These are phyloP conservation scores for Cordyceps javanica DNA, from an alignment of 2,329 filamentous ascomycete species.

Conservation along the genomic window DNA sequence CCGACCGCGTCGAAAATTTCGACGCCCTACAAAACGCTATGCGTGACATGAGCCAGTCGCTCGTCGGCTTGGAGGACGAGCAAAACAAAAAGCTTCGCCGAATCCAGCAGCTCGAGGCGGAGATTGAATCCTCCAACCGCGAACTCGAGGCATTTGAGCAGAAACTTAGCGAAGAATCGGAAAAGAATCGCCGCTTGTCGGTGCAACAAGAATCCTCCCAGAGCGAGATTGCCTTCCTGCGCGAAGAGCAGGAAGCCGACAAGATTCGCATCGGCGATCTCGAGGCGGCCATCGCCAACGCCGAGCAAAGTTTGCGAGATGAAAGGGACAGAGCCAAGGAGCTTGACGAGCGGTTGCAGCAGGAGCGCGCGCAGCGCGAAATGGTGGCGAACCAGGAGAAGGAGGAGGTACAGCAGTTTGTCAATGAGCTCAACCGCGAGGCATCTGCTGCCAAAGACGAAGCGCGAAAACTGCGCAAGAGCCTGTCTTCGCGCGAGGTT, in stretches of 20 bases:
- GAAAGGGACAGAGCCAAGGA: constrained; percentile 73
- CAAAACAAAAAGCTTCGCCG: constrained; percentile 70
- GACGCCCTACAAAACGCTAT: constrained; percentile 89
- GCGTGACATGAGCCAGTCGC: constrained; percentile 80
- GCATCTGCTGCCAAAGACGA: constrained; percentile 80
- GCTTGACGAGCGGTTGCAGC: constrained; percentile 66
- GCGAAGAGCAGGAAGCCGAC: constrained; percentile 93
- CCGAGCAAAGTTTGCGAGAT: constrained; percentile 74
- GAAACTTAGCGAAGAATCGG: constrained; percentile 75
- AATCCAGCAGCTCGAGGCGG: constrained; percentile 76
- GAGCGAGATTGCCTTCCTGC: constrained; percentile 86
- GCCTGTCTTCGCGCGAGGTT: constrained; percentile 73
- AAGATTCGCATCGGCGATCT: constrained; percentile 97
- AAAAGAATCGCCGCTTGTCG: constrained; percentile 79
- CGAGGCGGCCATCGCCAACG: constrained; percentile 72
- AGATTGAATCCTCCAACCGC: constrained; percentile 75
- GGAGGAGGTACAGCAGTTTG: constrained; percentile 86
- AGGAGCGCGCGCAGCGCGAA: constrained; percentile 81
- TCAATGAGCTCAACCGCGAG: constrained; percentile 89
- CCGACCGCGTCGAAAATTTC: constrained; percentile 78
- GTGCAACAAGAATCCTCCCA: constrained; percentile 92
- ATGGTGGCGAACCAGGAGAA: constrained; percentile 83
- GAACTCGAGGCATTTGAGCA: constrained; percentile 84
- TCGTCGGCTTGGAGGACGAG: constrained; percentile 85
- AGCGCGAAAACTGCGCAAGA: constrained; percentile 73